These are phyloP conservation scores for Scopulariopsis brevicaulis DNA, from an alignment of 2,329 filamentous ascomycete genomes.

Conservation along the genomic window DNA sequence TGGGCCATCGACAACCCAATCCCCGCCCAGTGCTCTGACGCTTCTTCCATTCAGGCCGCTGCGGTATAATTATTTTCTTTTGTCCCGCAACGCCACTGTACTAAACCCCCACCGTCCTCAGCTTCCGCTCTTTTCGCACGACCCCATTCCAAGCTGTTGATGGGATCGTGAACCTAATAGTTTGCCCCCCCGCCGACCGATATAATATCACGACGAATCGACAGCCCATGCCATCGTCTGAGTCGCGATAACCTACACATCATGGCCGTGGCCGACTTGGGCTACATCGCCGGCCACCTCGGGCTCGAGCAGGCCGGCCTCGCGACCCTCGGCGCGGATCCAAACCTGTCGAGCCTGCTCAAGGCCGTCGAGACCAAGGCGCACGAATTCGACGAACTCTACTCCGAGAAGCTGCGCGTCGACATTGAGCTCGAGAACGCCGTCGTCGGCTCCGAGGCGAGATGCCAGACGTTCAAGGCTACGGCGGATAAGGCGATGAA, in stretches of 20 bases:
- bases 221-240: neutral
- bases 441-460: slow-evolving; percentile 71
- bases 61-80: neutral
- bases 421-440: slow-evolving; percentile 92
- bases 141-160: neutral
- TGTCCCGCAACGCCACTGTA: neutral
- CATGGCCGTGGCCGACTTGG: slow-evolving; percentile 46
- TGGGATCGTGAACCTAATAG: neutral
- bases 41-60: neutral
- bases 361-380: slow-evolving; percentile 66
- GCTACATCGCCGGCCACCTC: slow-evolving; percentile 63
- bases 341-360: slow-evolving; percentile 68
- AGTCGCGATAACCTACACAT: neutral
- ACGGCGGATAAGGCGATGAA: slow-evolving; percentile 74
- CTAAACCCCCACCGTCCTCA: neutral
- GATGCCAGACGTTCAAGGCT: slow-evolving; percentile 69
- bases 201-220: neutral
- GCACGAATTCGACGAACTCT: slow-evolving; percentile 69
- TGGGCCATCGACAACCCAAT: neutral
- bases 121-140: neutral
- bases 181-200: neutral
- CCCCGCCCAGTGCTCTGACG: neutral
- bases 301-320: slow-evolving; percentile 55
- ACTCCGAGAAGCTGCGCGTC: slow-evolving; percentile 75
- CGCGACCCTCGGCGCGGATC: slow-evolving; percentile 48